phyloP scores from a whole-genome alignment of 768 basidiomycete genomes.

The Basidioascus undulatus region DNA sequence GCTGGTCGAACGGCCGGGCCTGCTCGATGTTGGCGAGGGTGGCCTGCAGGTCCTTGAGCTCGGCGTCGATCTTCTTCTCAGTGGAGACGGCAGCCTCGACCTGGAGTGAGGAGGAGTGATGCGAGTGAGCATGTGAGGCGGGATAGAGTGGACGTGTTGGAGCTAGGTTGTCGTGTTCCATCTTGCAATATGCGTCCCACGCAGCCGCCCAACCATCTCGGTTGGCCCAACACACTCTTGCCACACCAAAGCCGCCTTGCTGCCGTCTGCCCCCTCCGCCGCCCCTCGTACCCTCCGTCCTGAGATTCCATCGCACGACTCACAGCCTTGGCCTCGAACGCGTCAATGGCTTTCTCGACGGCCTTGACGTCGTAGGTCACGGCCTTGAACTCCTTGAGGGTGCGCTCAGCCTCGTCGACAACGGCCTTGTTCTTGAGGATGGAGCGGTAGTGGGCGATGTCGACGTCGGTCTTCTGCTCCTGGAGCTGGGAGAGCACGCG shows the following conservation, averaged over 20 bases:
- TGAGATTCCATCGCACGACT: constrained; percentile 16
- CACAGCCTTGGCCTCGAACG: constrained; percentile 90
- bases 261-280: not conserved
- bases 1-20: constrained; percentile 87
- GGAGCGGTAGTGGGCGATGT: constrained; percentile 75
- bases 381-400: constrained; percentile 71
- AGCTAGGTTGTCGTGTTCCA: not conserved
- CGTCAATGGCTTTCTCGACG: constrained; percentile 83
- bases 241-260: not conserved
- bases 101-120: too few relatives aligned
- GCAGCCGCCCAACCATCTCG: too few relatives aligned
- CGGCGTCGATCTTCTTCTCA: constrained; percentile 63
- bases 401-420: constrained; percentile 78
- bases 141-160: too few relatives aligned
- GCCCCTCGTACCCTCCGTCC: not conserved
- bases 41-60: constrained; percentile 70
- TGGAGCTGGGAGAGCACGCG: constrained; percentile 38
- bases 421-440: constrained; percentile 78
- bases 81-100: constrained; percentile 75
- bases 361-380: constrained; percentile 73
- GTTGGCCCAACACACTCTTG: too few relatives aligned
- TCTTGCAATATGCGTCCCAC: too few relatives aligned
- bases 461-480: constrained; percentile 32
- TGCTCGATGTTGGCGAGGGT: constrained; percentile 94
- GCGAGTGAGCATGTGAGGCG: too few relatives aligned